These are phyloP conservation scores for Aphanomyces invadans DNA, from an alignment of 352 stramenopile genomes.

Conservation along the genomic window DNA sequence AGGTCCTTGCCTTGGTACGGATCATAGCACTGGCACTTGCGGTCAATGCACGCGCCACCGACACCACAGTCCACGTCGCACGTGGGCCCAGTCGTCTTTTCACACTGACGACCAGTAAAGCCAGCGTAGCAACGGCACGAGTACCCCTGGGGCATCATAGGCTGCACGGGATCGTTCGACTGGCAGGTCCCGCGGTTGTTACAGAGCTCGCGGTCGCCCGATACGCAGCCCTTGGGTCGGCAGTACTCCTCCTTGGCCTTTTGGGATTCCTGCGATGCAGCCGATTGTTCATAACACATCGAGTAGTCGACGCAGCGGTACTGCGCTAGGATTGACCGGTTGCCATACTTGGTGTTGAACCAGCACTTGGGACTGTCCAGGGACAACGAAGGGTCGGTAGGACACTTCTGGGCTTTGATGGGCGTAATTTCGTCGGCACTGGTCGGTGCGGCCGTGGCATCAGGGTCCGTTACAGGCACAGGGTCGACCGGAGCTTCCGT, in stretches of 20 bases:
- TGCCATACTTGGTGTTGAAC: slow-evolving; percentile 13
- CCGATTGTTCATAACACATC: slow-evolving; percentile 18
- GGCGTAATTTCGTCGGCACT: neutral
- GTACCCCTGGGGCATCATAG: slow-evolving; percentile 30
- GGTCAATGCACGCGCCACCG: slow-evolving; percentile 40
- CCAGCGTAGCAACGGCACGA: slow-evolving; percentile 50
- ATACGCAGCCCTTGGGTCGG: slow-evolving; percentile 18
- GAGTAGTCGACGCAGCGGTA: slow-evolving; percentile 20
- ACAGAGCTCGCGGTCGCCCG: slow-evolving; percentile 22
- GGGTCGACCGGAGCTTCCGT: neutral
- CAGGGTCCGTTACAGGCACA: neutral
- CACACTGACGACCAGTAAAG: slow-evolving; percentile 39
- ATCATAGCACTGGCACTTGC: slow-evolving; percentile 38
- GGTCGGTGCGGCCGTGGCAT: neutral
- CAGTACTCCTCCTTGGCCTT: slow-evolving; percentile 17
- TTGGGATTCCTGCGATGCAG: neutral
- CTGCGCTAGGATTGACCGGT: neutral
- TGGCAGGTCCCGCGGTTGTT: slow-evolving; percentile 65
- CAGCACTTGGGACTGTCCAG: slow-evolving; percentile 12
- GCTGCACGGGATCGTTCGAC: slow-evolving; percentile 17
- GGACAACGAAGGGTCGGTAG: neutral
- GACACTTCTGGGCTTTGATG: slow-evolving; percentile 15
- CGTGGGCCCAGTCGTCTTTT: slow-evolving; percentile 33
- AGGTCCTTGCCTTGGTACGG: slow-evolving; percentile 41
- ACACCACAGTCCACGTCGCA: slow-evolving; percentile 49